These are phyloP conservation scores for Viola pubescens DNA, from an alignment of 441 rosid genomes.

Conservation along the genomic window DNA sequence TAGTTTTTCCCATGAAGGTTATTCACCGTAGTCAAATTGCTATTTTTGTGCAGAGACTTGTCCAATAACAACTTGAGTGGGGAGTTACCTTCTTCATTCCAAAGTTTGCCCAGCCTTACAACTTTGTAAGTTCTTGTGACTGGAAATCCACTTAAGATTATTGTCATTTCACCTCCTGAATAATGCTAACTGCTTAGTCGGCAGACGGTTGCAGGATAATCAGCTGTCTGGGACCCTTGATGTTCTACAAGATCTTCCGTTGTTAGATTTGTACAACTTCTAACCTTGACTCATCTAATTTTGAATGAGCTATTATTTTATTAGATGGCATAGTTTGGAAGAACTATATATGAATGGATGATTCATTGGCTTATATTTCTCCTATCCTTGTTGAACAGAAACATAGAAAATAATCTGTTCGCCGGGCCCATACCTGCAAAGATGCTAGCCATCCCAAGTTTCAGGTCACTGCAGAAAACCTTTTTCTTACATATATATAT, in stretches of 20 bases:
- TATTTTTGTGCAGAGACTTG: slow-evolving; percentile 53
- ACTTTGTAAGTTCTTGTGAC: slow-evolving; percentile 52
- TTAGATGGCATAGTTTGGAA: slow-evolving; percentile 4
- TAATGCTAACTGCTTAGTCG: slow-evolving; percentile 32
- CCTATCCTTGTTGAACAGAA: slow-evolving; percentile 39
- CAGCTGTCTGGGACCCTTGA: slow-evolving; percentile 74
- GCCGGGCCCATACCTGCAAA: slow-evolving; percentile 76
- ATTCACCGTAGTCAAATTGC: slow-evolving; percentile 18
- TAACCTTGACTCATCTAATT: slow-evolving; percentile 15
- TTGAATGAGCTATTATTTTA: not conserved
- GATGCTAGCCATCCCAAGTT: slow-evolving; percentile 54
- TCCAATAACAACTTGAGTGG: slow-evolving; percentile 79
- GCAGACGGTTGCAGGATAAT: slow-evolving; percentile 84
- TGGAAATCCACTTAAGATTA: not conserved
- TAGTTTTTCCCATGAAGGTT: slow-evolving; percentile 6
- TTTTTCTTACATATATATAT: not conserved
- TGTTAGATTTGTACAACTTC: slow-evolving; percentile 65
- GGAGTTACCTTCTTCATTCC: slow-evolving; percentile 63
- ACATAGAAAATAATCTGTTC: slow-evolving; percentile 79
- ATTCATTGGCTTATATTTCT: slow-evolving; percentile 10
- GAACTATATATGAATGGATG: not conserved
- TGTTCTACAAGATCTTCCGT: slow-evolving; percentile 73
- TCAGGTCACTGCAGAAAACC: slow-evolving; percentile 35
- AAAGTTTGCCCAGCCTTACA: slow-evolving; percentile 46
- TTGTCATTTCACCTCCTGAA: not conserved